Evolutionary conservation across 106 monocot species (phyloP).

Genomic region (Gastrodia elata): DNA sequence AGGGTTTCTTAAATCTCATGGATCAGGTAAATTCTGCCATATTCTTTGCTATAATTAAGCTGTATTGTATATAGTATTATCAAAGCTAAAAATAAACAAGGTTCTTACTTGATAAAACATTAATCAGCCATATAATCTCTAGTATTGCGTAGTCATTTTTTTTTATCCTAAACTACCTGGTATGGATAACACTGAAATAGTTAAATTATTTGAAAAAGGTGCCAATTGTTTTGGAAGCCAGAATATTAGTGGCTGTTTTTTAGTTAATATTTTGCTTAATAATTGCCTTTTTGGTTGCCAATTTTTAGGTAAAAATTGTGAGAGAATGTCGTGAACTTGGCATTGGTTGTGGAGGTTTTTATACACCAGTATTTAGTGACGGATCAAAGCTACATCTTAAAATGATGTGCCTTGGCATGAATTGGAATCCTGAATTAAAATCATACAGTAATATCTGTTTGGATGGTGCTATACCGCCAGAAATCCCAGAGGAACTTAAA

Average conservation of each 20-base stretch:
- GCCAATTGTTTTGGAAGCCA: not conserved
- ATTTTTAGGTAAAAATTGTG: conserved; percentile 38
- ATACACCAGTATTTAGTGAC: conserved; percentile 45
- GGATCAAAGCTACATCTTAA: conserved; percentile 46
- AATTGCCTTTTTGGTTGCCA: not conserved
- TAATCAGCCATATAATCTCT: not conserved
- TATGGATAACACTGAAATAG: not conserved
- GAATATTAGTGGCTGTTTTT: not conserved
- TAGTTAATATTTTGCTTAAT: not conserved
- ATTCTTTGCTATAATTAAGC: not conserved
- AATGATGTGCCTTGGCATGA: conserved; percentile 84
- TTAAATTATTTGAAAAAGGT: not conserved
- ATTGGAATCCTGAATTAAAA: conserved; percentile 59
- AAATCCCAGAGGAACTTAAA: conserved; percentile 38
- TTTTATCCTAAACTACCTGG: not conserved
- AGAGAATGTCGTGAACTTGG: conserved; percentile 39
- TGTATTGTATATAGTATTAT: not conserved
- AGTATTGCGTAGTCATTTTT: not conserved
- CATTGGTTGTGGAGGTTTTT: conserved; percentile 50
- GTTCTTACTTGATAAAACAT: not conserved
- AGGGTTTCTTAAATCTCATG: conserved; percentile 21
- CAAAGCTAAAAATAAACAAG: not conserved
- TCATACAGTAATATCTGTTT: conserved; percentile 27
- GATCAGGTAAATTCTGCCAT: conserved; percentile 27
- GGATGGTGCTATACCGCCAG: conserved; percentile 42